Evolutionary conservation across 805 yeast species (phyloP), one percentile per base, ranked within the genome.

Genomic region (Zygosaccharomyces pseudorouxii): DNA sequence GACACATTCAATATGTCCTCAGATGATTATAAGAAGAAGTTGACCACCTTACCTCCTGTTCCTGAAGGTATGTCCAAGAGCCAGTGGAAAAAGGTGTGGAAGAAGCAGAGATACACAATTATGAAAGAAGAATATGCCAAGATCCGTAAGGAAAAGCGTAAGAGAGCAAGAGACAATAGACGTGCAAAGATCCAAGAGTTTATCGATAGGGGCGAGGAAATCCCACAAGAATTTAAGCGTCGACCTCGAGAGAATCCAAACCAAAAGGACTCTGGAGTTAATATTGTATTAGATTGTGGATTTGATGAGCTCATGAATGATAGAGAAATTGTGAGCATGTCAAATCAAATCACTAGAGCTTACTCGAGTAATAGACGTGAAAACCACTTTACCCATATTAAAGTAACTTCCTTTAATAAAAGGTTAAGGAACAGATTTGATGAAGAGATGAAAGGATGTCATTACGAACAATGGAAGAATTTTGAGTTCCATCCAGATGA

Each of bases 221-320:
- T 71, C 1, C 72, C 73, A 1, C 72, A 66, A 39, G 70, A 74
- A 19, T 55, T 71, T 39, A 59, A 72, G 27, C 64, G 67, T 38
- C 67, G 63, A 33, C 70, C 73, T n/a, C 59, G 56, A 46, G 55
- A 56, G 4, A 69, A 69, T 45, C 55, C 68, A 19, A 69, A 71
- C 11, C 89, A 83, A 59, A 56, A 53, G 2, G 67, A 67, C 10
- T 72, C 81, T 2, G 80, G 77, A 0, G 74, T 81, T 6, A 69
- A 64, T 5, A 72, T 90, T 23, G 70, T 90, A n/a, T 62, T 90
- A 54, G 99, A 92, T 67, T 92, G 99, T 68, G 86, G 78, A 12
- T 92, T 92, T 65, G 98, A 93, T 61, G 93, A 86, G 39, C 62
- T 86, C 59, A 93, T 93, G 99, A 79, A 76, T 31, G 86, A 82